Evolutionary conservation across 345 rosid species (phyloP), one percentile per base, ranked within the genome.

Genomic region (Brassica juncea): DNA sequence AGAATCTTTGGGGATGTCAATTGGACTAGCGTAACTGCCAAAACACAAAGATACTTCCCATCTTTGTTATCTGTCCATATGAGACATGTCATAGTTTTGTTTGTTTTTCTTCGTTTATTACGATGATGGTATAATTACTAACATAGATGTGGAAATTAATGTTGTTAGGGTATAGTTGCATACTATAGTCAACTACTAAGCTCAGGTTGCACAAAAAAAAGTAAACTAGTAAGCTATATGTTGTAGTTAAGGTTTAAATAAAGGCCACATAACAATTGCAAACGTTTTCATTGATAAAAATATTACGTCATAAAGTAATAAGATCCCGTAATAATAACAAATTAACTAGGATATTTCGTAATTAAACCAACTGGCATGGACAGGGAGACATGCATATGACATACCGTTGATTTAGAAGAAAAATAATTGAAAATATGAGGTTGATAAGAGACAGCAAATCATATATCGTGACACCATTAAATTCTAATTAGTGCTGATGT

Each of bases 401-500:
- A 57, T 71, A 7, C 3, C 7, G 28, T 57, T 78, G 8, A 42
- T 39, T 57, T 58, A 1, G 44, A 30, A 49, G 16, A 19, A 25
- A 61, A 25, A 21, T 72, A 66, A 44, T 66, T 27, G 9, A 66
- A 66, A 66, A 8, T 60, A 68, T 16, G 65, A 68, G 28, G 78
- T 60, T 4, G 57, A 60, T 68, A 2, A 32, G 11, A 73, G 74
- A 79, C 74, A 79, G 23, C 82, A 73, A 73, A 79, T 79, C 73
- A 73, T 58, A 23, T 8, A 21, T 44, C 32, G 1, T 34, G 21
- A 62, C 57, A 73, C 58, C 59, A 68, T 42, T 44, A 79, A 72
- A 55, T 66, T 69, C 54, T 58, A 72, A 67, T 47, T 60, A 79
- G 78, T 73, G 74, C 70, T 67, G 73, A 73, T 79, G 82, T 54